These are phyloP conservation scores for Ilex aquifolium DNA, from an alignment of 257 asterid species.

Conservation along the genomic window DNA sequence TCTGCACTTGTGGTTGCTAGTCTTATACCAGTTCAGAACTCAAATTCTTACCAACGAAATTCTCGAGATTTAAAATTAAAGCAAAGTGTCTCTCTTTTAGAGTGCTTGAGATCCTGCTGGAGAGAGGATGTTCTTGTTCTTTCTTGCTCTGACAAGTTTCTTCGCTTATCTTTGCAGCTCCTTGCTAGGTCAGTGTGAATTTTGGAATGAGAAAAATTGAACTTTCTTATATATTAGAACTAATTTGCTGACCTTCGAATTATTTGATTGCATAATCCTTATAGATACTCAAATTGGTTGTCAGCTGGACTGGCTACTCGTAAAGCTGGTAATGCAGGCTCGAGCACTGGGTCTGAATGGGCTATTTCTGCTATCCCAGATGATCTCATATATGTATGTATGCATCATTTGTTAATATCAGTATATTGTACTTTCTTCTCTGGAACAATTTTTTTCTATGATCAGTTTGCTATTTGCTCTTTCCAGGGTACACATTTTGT, in stretches of 20 bases:
- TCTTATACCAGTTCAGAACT: conserved; percentile 43
- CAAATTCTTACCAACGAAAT: conserved; percentile 30
- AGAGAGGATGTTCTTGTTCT: conserved; percentile 77
- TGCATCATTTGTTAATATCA: conserved; percentile 9
- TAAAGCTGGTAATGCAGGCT: conserved; percentile 48
- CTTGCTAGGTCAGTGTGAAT: conserved; percentile 64
- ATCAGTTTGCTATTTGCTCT: background rate
- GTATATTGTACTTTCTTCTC: conserved; percentile 6
- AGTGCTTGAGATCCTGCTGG: conserved; percentile 93
- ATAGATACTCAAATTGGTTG: conserved; percentile 84
- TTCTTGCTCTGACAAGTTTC: conserved; percentile 89
- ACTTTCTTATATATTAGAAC: conserved; percentile 2
- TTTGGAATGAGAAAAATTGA: background rate
- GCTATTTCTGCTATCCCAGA: conserved; percentile 81
- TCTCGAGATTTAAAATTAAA: conserved; percentile 52
- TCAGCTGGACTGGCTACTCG: conserved; percentile 77
- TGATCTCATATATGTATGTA: conserved; percentile 70
- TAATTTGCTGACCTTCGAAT: conserved; percentile 12
- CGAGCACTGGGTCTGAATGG: conserved; percentile 74
- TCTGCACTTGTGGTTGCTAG: conserved; percentile 63
- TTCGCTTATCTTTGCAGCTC: conserved; percentile 92
- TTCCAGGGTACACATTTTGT: background rate
- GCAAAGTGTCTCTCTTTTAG: conserved; percentile 79
- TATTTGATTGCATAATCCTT: conserved; percentile 16
- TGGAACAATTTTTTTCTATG: conserved; percentile 5